Percentiles rank a stretch among this genome's conserved stretches.
These are phyloP conservation scores for Zizania latifolia DNA, from an alignment of 176 grass and related monocot species.

Conservation along the genomic window DNA sequence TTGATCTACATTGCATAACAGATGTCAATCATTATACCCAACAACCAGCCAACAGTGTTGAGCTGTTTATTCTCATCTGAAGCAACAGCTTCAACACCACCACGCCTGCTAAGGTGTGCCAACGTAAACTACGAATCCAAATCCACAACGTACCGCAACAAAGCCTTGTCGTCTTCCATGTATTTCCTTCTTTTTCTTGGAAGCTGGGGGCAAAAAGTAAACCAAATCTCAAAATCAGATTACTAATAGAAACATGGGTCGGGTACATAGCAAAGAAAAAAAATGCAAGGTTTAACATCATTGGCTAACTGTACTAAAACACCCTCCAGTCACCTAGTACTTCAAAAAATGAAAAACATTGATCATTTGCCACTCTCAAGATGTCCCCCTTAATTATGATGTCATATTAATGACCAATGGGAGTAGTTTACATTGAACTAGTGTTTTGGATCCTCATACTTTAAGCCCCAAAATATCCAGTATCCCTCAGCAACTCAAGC, in stretches of 20 bases:
- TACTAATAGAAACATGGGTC: background rate
- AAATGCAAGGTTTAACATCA: background rate
- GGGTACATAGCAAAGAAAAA: background rate
- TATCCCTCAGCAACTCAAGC: background rate
- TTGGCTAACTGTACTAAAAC: background rate
- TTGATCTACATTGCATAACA: background rate
- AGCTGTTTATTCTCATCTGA: conserved; percentile 29
- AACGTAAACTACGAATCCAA: conserved; percentile 1
- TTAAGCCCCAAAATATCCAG: background rate
- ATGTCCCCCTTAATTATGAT: too few species aligned
- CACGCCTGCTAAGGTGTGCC: conserved; percentile 8
- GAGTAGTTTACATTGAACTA: too few species aligned
- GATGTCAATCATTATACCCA: conserved; percentile 6
- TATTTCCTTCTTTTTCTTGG: background rate
- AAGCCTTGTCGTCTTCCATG: conserved; percentile 1
- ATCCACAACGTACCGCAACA: conserved; percentile 19
- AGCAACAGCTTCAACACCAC: conserved; percentile 18
- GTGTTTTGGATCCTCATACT: too few species aligned
- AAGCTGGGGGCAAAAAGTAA: background rate
- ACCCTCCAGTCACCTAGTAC: too few species aligned
- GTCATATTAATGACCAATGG: too few species aligned
- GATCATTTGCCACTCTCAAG: too few species aligned
- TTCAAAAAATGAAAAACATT: too few species aligned
- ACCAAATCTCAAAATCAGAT: background rate
- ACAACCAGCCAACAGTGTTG: background rate